Percentiles rank a stretch among this genome's conserved stretches.
Conservation (phyloP, 495 filamentous ascomycete species). For the Penicillium samsonianum region DNA sequence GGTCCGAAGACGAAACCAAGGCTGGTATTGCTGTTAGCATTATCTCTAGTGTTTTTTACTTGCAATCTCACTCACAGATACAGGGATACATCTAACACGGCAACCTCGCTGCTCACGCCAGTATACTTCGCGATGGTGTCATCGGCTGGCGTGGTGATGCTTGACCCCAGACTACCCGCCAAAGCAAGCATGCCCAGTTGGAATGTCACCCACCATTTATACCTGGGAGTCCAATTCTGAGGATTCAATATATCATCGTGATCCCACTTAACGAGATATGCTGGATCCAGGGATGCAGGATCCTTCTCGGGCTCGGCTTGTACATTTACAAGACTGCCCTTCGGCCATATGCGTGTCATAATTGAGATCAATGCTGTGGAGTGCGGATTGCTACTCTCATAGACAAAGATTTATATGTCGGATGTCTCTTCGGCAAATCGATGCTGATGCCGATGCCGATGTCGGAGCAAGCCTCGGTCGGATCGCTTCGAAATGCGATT, state of each 20-base stretch:
- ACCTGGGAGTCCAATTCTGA: constrained; percentile 43
- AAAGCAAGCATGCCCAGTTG: constrained; percentile 53
- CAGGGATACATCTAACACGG: constrained; percentile 5
- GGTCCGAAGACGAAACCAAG: constrained; percentile 42
- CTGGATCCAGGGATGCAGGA: background rate
- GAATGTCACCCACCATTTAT: constrained; percentile 53
- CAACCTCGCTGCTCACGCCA: constrained; percentile 37
- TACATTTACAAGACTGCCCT: background rate
- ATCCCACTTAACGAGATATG: constrained; percentile 16
- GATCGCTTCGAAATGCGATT: background rate
- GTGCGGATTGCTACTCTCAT: background rate
- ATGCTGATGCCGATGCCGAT: background rate
- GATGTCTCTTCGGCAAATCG: background rate
- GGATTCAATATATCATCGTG: constrained; percentile 38
- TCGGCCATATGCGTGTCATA: constrained; percentile 1
- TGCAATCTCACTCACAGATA: constrained; percentile 2
- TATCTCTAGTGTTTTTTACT: background rate
- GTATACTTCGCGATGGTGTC: constrained; percentile 38
- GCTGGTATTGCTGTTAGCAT: background rate
- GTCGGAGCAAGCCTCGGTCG: background rate
- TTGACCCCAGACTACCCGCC: constrained; percentile 49
- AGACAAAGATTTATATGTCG: background rate
- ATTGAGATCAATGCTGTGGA: background rate
- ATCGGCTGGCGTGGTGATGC: constrained; percentile 52
- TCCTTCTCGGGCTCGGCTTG: background rate